Conservation (phyloP, 116 monocot species). For the Iris pallida region DNA sequence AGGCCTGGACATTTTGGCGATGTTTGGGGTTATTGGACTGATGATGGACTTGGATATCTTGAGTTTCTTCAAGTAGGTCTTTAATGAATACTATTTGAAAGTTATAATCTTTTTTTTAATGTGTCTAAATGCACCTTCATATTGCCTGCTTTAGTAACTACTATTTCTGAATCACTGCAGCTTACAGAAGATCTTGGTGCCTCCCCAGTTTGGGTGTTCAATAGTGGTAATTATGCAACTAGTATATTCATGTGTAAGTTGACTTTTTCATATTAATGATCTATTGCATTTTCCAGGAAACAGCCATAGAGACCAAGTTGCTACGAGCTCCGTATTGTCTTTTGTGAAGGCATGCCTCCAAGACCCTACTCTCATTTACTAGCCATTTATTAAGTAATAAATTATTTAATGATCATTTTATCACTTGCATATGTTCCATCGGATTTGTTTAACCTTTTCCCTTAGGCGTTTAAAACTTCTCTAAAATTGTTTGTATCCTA, state of each 20-base stretch:
- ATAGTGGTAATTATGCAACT: conserved; percentile 56
- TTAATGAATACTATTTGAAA: background rate
- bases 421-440: no score
- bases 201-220: conserved; percentile 82
- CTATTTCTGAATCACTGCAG: conserved; percentile 28
- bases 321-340: conserved; percentile 49
- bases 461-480: no score
- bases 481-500: no score
- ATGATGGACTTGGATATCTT: conserved; percentile 95
- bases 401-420: no score
- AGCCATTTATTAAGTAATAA: no score
- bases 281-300: conserved; percentile 43
- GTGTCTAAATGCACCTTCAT: no score
- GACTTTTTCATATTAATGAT: no score
- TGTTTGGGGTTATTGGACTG: conserved; percentile 98
- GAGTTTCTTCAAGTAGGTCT: conserved; percentile 82
- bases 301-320: conserved; percentile 83
- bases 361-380: no score
- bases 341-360: conserved; percentile 57
- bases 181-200: conserved; percentile 92
- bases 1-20: conserved; percentile 97
- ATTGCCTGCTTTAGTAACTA: background rate
- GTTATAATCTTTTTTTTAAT: no score
- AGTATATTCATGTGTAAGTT: conserved; percentile 6
- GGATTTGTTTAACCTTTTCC: no score